Percentiles rank a stretch among this genome's conserved stretches.
Evolutionary conservation across 2,329 filamentous ascomycete genomes (phyloP).

Genomic region (Diaporthe sp.): DNA sequence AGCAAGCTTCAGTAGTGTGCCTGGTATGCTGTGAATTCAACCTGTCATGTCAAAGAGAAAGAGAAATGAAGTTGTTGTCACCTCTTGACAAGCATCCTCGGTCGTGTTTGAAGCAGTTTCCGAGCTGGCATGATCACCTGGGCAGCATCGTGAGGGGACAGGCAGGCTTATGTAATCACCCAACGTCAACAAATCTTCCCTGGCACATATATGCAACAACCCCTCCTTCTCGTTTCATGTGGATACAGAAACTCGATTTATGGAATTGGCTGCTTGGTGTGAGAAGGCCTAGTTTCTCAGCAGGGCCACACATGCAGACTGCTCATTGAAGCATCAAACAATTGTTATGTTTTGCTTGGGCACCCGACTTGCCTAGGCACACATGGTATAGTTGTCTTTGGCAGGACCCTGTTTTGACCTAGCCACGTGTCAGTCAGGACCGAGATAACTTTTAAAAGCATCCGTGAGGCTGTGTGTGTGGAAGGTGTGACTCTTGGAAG

Average conservation of each 20-base stretch:
- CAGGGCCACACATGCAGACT: no score
- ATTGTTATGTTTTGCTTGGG: no score
- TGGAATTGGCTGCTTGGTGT: no score
- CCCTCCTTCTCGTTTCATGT: not conserved
- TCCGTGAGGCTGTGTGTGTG: no score
- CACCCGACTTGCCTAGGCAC: no score
- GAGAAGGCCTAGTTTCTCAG: no score
- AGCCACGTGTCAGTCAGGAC: no score
- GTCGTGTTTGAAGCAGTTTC: not conserved
- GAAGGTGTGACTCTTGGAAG: not conserved
- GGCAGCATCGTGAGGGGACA: conserved; percentile 4
- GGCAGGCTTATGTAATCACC: not conserved
- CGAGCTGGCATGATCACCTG: not conserved
- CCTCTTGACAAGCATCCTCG: no score
- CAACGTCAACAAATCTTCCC: not conserved
- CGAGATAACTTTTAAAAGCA: no score
- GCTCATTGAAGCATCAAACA: no score
- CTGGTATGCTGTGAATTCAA: not conserved
- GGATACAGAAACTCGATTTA: no score
- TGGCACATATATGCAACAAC: not conserved
- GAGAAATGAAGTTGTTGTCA: not conserved
- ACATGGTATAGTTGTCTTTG: not conserved
- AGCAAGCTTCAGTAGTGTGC: not conserved
- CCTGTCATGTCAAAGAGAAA: not conserved
- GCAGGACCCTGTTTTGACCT: no score